Conservation (phyloP, 768 basidiomycete species). For the Trametes gibbosa region DNA sequence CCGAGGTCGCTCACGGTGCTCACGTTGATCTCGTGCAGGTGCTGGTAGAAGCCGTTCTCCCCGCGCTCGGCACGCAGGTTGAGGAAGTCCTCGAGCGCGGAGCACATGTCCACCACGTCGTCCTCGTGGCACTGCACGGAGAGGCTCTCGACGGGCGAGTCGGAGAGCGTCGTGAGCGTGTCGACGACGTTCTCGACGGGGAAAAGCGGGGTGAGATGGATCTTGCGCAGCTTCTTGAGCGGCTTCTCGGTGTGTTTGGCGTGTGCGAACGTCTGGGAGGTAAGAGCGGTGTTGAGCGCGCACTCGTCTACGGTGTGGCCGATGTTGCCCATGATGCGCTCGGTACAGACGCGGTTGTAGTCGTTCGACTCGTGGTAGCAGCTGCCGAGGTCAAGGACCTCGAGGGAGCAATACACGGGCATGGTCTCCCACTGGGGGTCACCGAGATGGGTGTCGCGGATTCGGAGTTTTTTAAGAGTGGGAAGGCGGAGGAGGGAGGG, state of each 20-base stretch:
- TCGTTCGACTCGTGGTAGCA: conserved; percentile 53
- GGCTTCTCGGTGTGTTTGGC: conserved; percentile 39
- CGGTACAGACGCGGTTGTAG: conserved; percentile 52
- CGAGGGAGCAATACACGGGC: conserved; percentile 49
- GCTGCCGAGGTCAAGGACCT: conserved; percentile 53
- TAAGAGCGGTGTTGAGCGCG: conserved; percentile 45
- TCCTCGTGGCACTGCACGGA: conserved; percentile 61
- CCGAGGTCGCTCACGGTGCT: conserved; percentile 37
- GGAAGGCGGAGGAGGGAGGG: conserved; percentile 66
- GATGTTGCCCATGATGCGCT: conserved; percentile 60
- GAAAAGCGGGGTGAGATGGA: conserved; percentile 62
- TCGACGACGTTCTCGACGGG: conserved; percentile 58
- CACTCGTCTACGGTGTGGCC: conserved; percentile 54
- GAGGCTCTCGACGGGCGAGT: conserved; percentile 56
- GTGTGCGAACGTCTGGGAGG: conserved; percentile 40
- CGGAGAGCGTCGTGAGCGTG: conserved; percentile 55
- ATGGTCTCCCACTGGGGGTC: conserved; percentile 54
- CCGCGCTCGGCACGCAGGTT: conserved; percentile 47
- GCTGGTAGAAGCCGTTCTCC: conserved; percentile 46
- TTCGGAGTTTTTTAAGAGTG: conserved; percentile 56
- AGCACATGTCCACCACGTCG: conserved; percentile 60
- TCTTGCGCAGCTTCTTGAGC: conserved; percentile 47
- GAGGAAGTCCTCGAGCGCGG: conserved; percentile 55
- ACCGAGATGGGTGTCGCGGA: conserved; percentile 72
- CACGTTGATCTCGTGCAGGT: conserved; percentile 48